A percentile compares a stretch with the other conserved stretches of the same genome.
Evolutionary conservation across 176 grass and related monocot genomes (phyloP).

Genomic region (Tuctoria greenei): DNA sequence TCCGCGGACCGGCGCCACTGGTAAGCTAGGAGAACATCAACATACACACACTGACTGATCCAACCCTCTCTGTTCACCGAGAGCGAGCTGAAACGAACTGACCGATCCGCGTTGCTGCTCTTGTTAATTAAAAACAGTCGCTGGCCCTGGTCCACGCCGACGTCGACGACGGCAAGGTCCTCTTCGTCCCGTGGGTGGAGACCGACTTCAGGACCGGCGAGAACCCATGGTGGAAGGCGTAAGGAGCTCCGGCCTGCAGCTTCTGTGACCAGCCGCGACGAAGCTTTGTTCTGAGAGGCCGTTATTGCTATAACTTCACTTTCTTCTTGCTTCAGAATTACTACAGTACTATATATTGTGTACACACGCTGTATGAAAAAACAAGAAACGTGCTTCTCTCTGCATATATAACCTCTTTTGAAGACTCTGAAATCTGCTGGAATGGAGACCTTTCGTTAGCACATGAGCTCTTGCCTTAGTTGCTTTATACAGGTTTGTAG

Average conservation of each 20-base stretch:
- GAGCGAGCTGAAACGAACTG: not conserved
- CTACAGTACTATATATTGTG: not conserved
- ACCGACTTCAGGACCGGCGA: conserved; percentile 94
- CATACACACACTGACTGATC: too few relatives aligned
- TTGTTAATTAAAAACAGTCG: conserved; percentile 47
- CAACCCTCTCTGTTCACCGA: not conserved
- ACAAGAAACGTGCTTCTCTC: not conserved
- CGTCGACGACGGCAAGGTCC: conserved; percentile 80
- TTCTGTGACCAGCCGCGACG: conserved; percentile 9
- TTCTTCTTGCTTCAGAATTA: not conserved
- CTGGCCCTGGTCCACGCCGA: conserved; percentile 85
- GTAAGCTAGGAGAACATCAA: too few relatives aligned
- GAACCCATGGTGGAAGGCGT: conserved; percentile 76
- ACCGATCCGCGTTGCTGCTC: conserved; percentile 1
- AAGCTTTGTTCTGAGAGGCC: not conserved
- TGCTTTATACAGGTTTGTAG: too few relatives aligned
- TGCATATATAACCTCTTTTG: conserved; percentile 10
- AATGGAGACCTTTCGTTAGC: not conserved
- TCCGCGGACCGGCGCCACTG: conserved; percentile 90
- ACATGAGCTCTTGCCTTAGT: too few relatives aligned
- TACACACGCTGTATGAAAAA: conserved; percentile 22
- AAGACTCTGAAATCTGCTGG: not conserved
- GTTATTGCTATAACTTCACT: conserved; percentile 7
- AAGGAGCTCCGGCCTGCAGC: not conserved
- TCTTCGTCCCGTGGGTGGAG: conserved; percentile 87